Base-by-base conservation (phyloP, 1,284 basidiomycete genomes). In the Trichosporon asahii region DNA sequence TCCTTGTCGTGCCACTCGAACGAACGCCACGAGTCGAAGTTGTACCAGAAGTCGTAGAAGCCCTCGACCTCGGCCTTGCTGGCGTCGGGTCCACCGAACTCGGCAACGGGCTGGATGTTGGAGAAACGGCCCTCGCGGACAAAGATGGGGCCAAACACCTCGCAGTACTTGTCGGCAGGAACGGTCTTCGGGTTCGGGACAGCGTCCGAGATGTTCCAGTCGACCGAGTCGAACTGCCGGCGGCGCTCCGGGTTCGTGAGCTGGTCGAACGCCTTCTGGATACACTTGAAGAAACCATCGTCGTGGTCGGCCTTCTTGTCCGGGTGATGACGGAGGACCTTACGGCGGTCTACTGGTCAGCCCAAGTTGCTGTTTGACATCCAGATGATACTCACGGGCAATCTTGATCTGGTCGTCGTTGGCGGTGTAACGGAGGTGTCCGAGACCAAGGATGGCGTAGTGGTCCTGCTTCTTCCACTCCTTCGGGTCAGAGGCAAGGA, bases 401-500 rank as follows among this genome's bases (percentile, higher is more conserved):
- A 97, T 89, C 85, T 95, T 96, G 84, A 99, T 99, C 82, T 99
- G 96, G 72, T 91, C 94, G 46, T 90, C 88, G 21, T 89, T 94
- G 11, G 96, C 96, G 76, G 88, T 90, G 88, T 92, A 94, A 71
- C 96, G 88, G 70, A 98, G 87, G 79, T 91, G 89, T 29, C 94
- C 96, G 5, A 99, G 88, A 78, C 96, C 96, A 67, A 98, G 90
- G 40, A 98, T 93, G 70, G 92, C 93, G 82, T 98, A 98, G 83
- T 98, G 94, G 83, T 99, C 96, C 89, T 98, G 97, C 88, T 95
- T 94, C 93, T 99, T 99, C 96, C 96, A 99, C 83, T 98, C 95
- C 84, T 98, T 98, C 18, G 96, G 93, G 86, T 99, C 97, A 21
- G 90, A 86, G 35, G 86, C 83, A 63, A 96, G 85, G 65, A 95